Conservation (phyloP, 2,329 filamentous ascomycete genomes). For the Stagonosporopsis chrysanthemi region DNA sequence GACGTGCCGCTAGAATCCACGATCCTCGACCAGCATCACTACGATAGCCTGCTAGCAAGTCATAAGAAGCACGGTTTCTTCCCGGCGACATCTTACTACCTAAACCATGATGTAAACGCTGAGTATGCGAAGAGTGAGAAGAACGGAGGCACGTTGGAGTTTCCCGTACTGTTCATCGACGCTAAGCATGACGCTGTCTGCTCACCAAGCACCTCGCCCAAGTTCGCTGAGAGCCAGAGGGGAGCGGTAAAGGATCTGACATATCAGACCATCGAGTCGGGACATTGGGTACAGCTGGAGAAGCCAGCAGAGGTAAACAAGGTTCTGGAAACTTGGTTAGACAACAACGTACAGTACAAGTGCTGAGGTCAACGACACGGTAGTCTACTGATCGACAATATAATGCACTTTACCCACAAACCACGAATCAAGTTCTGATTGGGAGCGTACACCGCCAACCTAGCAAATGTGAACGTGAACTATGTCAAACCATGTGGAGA, state of each 20-base stretch:
- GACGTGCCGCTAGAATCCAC: conserved; percentile 42
- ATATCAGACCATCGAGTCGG: conserved; percentile 54
- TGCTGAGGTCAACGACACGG: not conserved
- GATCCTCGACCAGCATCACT: conserved; percentile 39
- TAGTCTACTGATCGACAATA: no score
- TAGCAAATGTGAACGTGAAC: no score
- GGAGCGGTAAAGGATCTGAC: conserved; percentile 50
- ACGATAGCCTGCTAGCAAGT: conserved; percentile 39
- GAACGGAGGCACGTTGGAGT: conserved; percentile 44
- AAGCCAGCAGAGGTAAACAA: conserved; percentile 35
- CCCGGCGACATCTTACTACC: conserved; percentile 52
- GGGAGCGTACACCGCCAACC: no score
- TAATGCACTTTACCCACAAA: no score
- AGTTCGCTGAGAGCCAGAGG: conserved; percentile 47
- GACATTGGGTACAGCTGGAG: conserved; percentile 41
- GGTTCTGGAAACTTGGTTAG: conserved; percentile 36
- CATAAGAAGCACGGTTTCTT: conserved; percentile 54
- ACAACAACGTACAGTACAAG: conserved; percentile 17
- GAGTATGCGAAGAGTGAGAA: conserved; percentile 52
- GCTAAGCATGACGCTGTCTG: conserved; percentile 49
- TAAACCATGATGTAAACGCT: conserved; percentile 54
- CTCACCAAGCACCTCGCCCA: conserved; percentile 42
- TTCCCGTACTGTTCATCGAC: conserved; percentile 51
- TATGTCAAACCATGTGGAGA: not conserved
- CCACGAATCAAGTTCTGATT: no score